Conservation (phyloP, 805 yeast species). For the Nakazawaea laoshanensis region DNA sequence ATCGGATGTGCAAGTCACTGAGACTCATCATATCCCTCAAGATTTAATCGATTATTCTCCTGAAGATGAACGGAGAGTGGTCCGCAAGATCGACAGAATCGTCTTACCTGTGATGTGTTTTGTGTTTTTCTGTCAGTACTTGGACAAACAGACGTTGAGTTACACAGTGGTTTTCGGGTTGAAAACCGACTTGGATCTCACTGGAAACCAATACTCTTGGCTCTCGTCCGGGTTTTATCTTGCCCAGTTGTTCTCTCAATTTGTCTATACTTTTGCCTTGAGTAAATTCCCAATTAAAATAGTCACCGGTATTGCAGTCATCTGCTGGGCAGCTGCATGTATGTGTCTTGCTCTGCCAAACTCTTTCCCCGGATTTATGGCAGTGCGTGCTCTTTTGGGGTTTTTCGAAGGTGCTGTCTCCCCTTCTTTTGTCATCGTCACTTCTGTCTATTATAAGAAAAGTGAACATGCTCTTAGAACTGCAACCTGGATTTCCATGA, state of each 20-base stretch:
- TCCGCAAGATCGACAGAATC: slow-evolving; percentile 39
- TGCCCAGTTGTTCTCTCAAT: slow-evolving; percentile 32
- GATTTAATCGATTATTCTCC: slow-evolving; percentile 16
- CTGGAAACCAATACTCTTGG: slow-evolving; percentile 18
- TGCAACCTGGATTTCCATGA: slow-evolving; percentile 42
- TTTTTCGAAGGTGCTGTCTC: slow-evolving; percentile 36
- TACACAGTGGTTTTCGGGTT: slow-evolving; percentile 18
- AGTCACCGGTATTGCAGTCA: slow-evolving; percentile 18
- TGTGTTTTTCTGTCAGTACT: slow-evolving; percentile 42
- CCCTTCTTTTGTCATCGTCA: slow-evolving; percentile 36
- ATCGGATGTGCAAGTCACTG: not conserved
- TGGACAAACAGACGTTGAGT: slow-evolving; percentile 45
- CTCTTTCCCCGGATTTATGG: slow-evolving; percentile 37
- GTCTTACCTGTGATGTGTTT: slow-evolving; percentile 43
- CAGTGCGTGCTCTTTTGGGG: slow-evolving; percentile 42
- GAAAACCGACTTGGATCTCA: slow-evolving; percentile 18
- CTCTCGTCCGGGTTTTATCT: slow-evolving; percentile 20
- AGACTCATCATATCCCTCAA: slow-evolving; percentile 2
- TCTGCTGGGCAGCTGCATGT: slow-evolving; percentile 36
- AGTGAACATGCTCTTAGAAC: slow-evolving; percentile 38
- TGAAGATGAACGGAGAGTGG: slow-evolving; percentile 21
- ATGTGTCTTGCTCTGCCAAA: slow-evolving; percentile 37
- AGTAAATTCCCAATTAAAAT: slow-evolving; percentile 29
- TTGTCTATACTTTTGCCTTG: slow-evolving; percentile 22
- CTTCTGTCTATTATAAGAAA: slow-evolving; percentile 40